Conservation (phyloP, 768 basidiomycete genomes). For the Amyloporia xantha region DNA sequence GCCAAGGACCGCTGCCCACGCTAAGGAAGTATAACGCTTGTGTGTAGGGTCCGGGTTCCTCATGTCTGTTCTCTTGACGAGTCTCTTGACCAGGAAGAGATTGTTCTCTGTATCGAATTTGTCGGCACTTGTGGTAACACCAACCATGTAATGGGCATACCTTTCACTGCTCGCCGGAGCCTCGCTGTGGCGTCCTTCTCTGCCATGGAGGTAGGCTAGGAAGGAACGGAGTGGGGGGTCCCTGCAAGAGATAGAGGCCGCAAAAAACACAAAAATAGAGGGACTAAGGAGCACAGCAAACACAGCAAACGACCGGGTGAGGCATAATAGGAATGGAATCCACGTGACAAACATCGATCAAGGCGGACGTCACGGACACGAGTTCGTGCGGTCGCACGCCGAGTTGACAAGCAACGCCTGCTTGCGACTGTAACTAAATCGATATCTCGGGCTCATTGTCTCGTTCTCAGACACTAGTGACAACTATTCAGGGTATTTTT, state of each 20-base stretch:
- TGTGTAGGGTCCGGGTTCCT: conserved; percentile 80
- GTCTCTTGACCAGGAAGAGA: conserved; percentile 84
- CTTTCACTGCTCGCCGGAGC: conserved; percentile 76
- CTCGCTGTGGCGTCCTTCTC: conserved; percentile 75
- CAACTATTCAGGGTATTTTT: too few species aligned
- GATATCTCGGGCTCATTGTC: neutral
- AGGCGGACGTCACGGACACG: conserved; percentile 1
- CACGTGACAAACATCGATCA: conserved; percentile 12
- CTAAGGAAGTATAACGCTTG: conserved; percentile 77
- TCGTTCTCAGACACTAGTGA: too few species aligned
- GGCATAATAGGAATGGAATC: conserved; percentile 21
- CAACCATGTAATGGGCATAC: conserved; percentile 35
- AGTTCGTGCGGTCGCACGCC: neutral
- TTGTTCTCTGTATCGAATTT: conserved; percentile 90
- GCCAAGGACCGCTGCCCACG: conserved; percentile 86
- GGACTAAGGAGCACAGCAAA: conserved; percentile 17
- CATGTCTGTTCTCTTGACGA: conserved; percentile 81
- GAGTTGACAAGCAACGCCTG: neutral
- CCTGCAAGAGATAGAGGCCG: conserved; percentile 15
- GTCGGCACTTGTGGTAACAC: too few species aligned
- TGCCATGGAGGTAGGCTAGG: conserved; percentile 46
- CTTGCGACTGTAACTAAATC: neutral
- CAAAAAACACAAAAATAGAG: conserved; percentile 8
- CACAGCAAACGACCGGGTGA: conserved; percentile 11
- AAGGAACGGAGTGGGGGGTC: conserved; percentile 14